Base-by-base conservation (phyloP, 1,139 yeast species). In the Hemisphaericaspora xylanilytica region DNA sequence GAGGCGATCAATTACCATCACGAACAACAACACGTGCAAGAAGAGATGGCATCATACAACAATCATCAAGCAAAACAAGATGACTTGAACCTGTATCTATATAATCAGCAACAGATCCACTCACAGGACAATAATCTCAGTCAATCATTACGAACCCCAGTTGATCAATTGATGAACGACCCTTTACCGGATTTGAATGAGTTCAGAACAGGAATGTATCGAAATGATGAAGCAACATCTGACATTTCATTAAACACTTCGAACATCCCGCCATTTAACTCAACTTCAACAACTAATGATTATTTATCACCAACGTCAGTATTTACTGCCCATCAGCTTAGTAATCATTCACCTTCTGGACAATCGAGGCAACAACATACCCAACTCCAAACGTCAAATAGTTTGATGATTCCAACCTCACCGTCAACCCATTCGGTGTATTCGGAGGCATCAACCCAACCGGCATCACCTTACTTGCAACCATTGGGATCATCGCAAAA, bases 381-480 rank as follows among this genome's bases (percentile, higher is more conserved):
- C 13, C 41, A 36, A 28, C 31, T 43, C 30, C 45, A 41, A 28
- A 46, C 41, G 2, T 36, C 34, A 12, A 29, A 25, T 18, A 24
- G 34, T 18, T 39, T 42, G 11, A 35, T 52, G 14, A 44, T 43
- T 37, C 55, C 56, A 18, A 44, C 41, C 13, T 54, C 56, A 7
- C 59, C 59, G 1, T 58, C 62, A 2, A 42, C 52, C 14, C 55
- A 67, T 44, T 66, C 73, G 4, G 38, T 58, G 9, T 62, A 60
- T 45, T 47, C 68, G 9, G 76, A 70, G 7, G 61, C 55, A 22
- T 63, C 70, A 3, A 65, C 68, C 44, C 65, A 65, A 40, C 67
- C 72, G 3, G 65, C 62, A 15, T 61, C 69, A 28, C 74, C 75
- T 3, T 71, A 50, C 44, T 53, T 58, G 28, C 75, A 69, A 42